Evolutionary conservation across 768 basidiomycete genomes (phyloP).

Genomic region (Cystofilobasidium capitatum): DNA sequence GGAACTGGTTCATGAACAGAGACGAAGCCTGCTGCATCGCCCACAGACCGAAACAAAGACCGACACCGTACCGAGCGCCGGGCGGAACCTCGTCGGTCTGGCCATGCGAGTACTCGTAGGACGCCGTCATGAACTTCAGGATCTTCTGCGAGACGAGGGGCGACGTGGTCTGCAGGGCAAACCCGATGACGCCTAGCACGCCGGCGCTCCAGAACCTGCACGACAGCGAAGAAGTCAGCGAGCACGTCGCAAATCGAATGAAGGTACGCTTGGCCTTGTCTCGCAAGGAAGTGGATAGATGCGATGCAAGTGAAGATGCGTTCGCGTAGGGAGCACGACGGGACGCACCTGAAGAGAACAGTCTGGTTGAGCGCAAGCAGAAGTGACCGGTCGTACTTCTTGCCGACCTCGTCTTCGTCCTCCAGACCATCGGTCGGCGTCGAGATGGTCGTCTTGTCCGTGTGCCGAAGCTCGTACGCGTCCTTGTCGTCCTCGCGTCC

Average conservation of each 20-base stretch:
- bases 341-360: conserved; percentile 44
- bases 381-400: conserved; percentile 47
- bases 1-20: conserved; percentile 35
- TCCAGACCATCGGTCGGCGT: conserved; percentile 2
- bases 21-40: conserved; percentile 60
- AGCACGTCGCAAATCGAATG: background rate
- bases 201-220: conserved; percentile 43
- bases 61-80: conserved; percentile 54
- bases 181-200: conserved; percentile 42
- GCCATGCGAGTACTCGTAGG: conserved; percentile 44
- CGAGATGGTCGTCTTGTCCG: background rate
- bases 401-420: conserved; percentile 22
- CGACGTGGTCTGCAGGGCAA: conserved; percentile 45
- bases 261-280: background rate
- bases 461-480: background rate
- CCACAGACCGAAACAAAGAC: conserved; percentile 61
- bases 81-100: conserved; percentile 40
- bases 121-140: conserved; percentile 50
- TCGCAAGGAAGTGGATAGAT: background rate
- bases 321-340: background rate
- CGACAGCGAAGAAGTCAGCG: background rate
- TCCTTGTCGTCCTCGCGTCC: background rate
- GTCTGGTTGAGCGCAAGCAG: conserved; percentile 47
- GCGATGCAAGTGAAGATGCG: background rate
- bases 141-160: conserved; percentile 53